Evolutionary conservation across 2,329 filamentous ascomycete genomes (phyloP).

Genomic region (Ophiognomonia clavigignenti-juglandacearum): DNA sequence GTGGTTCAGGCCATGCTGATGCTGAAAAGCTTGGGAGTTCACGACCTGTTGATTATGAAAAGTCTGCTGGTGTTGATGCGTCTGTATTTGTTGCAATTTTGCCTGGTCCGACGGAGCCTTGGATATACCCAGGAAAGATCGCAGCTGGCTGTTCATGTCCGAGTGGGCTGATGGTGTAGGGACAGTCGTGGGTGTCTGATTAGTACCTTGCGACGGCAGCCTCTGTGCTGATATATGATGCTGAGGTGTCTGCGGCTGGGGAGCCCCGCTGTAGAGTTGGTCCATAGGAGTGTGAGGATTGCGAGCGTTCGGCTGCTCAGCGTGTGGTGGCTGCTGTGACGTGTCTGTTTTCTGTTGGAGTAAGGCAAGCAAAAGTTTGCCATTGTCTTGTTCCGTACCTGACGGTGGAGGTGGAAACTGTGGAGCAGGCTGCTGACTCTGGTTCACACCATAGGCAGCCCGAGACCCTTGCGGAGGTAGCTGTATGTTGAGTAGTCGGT

Average conservation of each 20-base stretch:
- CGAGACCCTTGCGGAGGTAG: constrained; percentile 47
- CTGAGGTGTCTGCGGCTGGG: constrained; percentile 54
- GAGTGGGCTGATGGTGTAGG: constrained; percentile 40
- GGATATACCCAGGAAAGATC: constrained; percentile 20
- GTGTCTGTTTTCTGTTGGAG: constrained; percentile 36
- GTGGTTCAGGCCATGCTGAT: constrained; percentile 8
- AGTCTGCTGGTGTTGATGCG: constrained; percentile 4
- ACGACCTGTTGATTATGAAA: constrained; percentile 5
- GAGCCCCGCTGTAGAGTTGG: constrained; percentile 42
- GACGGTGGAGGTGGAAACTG: neutral
- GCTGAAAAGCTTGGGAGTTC: constrained; percentile 19
- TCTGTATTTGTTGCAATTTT: neutral
- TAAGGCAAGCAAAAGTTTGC: constrained; percentile 48
- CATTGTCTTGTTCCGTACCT: constrained; percentile 33
- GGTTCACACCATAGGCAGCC: constrained; percentile 11
- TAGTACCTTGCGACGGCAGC: constrained; percentile 39
- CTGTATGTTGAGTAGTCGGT: constrained; percentile 51
- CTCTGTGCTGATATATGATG: constrained; percentile 47
- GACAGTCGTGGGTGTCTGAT: constrained; percentile 45
- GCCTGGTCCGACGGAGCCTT: constrained; percentile 9
- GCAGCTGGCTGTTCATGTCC: constrained; percentile 19
- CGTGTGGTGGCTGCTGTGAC: constrained; percentile 13
- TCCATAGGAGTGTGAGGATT: constrained; percentile 50
- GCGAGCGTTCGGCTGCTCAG: neutral
- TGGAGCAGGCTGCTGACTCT: neutral